These are phyloP conservation scores for Coprinopsis sp. DNA, from an alignment of 768 basidiomycete species.

Conservation along the genomic window DNA sequence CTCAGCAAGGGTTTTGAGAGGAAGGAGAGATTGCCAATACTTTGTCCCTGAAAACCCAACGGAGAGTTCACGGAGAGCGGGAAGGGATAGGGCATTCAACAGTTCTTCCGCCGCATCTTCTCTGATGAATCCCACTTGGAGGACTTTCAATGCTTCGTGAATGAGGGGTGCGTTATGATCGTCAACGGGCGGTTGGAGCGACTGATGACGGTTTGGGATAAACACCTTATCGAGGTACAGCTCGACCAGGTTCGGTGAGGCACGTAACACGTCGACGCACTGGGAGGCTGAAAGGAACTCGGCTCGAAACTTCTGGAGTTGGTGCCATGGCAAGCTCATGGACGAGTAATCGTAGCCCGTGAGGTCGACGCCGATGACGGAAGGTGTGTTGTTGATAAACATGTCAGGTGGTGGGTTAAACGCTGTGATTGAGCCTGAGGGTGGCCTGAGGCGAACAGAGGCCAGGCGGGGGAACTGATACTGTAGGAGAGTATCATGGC, in stretches of 20 bases:
- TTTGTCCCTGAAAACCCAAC: too few species aligned
- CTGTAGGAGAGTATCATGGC: slow-evolving; percentile 18
- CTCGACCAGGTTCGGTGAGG: slow-evolving; percentile 17
- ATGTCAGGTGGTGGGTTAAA: slow-evolving; percentile 23
- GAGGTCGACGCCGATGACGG: slow-evolving; percentile 19
- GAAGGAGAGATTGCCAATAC: too few species aligned
- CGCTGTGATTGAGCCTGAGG: slow-evolving; percentile 21
- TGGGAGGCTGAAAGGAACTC: slow-evolving; percentile 21
- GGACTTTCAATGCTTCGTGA: slow-evolving; percentile 12
- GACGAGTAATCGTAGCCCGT: slow-evolving; percentile 21
- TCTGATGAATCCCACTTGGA: slow-evolving; percentile 19
- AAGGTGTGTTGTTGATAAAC: slow-evolving; percentile 14
- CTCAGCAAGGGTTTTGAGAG: too few species aligned
- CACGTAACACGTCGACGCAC: slow-evolving; percentile 17
- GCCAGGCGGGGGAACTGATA: slow-evolving; percentile 16
- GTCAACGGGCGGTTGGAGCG: slow-evolving; percentile 1
- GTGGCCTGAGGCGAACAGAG: slow-evolving; percentile 13
- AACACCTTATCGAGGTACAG: slow-evolving; percentile 21
- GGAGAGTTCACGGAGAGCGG: slow-evolving; percentile 16
- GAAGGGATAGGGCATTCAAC: slow-evolving; percentile 16
- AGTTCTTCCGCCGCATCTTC: slow-evolving; percentile 14
- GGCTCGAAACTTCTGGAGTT: slow-evolving; percentile 18
- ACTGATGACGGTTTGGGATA: slow-evolving; percentile 1
- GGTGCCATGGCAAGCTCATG: slow-evolving; percentile 19
- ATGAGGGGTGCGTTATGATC: slow-evolving; percentile 3